Conservation (phyloP, 139 green algal species). For the Spirogloea muscicola region DNA sequence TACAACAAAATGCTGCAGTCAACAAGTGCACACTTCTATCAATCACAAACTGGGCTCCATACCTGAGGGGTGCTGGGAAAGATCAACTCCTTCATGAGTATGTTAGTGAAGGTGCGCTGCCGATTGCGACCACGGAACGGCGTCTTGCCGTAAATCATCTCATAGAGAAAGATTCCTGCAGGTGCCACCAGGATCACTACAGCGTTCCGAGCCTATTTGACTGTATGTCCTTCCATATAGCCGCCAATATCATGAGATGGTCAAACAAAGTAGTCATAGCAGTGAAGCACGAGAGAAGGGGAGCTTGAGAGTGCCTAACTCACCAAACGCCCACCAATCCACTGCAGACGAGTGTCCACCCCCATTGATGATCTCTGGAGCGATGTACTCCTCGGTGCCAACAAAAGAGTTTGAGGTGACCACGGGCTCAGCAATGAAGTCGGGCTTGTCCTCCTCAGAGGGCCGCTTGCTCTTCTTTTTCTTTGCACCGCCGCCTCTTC, state of each 20-base stretch:
- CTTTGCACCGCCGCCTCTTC: too few relatives aligned
- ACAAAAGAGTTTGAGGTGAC: slow-evolving; percentile 88
- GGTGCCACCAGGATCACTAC: too few relatives aligned
- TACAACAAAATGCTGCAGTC: too few relatives aligned
- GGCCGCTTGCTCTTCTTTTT: slow-evolving; percentile 5
- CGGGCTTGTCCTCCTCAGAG: neutral
- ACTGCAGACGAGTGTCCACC: slow-evolving; percentile 64
- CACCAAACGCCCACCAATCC: slow-evolving; percentile 52
- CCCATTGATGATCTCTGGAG: slow-evolving; percentile 67
- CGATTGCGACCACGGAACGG: slow-evolving; percentile 73
- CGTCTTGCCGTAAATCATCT: slow-evolving; percentile 84
- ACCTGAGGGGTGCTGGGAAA: slow-evolving; percentile 61
- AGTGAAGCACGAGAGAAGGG: neutral
- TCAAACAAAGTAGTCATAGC: neutral
- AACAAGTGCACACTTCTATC: too few relatives aligned
- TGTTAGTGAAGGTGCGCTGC: slow-evolving; percentile 93
- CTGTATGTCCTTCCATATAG: neutral
- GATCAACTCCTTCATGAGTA: slow-evolving; percentile 76
- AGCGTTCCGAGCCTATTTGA: too few relatives aligned
- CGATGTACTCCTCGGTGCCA: slow-evolving; percentile 80
- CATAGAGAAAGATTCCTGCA: slow-evolving; percentile 89
- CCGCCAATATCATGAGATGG: neutral
- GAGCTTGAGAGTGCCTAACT: neutral
- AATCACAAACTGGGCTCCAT: too few relatives aligned
- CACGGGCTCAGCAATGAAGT: slow-evolving; percentile 66